Evolutionary conservation across 2,329 filamentous ascomycete species (phyloP).

Genomic region (Pseudogymnoascus sp.): DNA sequence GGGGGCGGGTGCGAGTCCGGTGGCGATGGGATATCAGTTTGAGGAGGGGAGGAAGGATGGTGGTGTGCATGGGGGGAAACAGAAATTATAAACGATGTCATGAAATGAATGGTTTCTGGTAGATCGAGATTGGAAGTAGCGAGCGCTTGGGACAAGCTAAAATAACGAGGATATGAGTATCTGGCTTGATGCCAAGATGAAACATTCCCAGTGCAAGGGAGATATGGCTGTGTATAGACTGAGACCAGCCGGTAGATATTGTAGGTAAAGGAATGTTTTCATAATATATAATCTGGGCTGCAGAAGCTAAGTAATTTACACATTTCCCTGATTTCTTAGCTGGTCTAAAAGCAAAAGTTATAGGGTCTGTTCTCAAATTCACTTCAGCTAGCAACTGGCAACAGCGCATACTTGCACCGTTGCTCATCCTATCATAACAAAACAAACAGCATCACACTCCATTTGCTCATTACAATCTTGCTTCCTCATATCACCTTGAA

Average conservation of each 20-base stretch:
- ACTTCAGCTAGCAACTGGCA: not conserved
- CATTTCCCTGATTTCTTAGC: not conserved
- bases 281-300: not conserved
- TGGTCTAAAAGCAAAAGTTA: not conserved
- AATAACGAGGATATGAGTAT: not conserved
- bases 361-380: not conserved
- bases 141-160: not conserved
- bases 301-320: not conserved
- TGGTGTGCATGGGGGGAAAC: not conserved
- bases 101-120: not conserved
- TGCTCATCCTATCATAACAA: not conserved
- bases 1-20: not conserved
- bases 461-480: not conserved
- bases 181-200: not conserved
- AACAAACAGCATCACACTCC: not conserved
- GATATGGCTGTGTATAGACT: not conserved
- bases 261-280: not conserved
- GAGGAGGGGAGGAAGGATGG: slow-evolving; percentile 4
- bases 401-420: not conserved
- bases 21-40: slow-evolving; percentile 1
- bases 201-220: not conserved
- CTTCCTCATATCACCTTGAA: not conserved
- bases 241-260: not conserved
- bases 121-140: not conserved
- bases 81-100: not conserved